phyloP scores from a whole-genome alignment of 1,284 basidiomycete genomes.

The Hemileia vastatrix region DNA sequence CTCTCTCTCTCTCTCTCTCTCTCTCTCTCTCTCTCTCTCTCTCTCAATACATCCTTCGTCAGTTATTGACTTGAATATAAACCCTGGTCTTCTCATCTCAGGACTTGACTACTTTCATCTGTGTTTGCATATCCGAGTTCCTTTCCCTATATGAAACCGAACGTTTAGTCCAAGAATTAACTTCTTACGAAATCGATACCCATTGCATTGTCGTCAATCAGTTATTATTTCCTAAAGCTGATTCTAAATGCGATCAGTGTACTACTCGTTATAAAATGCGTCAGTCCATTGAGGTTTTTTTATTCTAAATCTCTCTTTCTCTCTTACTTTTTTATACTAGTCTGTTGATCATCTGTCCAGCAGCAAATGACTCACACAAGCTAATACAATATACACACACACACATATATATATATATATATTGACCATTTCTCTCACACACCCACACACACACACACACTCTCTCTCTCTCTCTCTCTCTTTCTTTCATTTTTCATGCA shows the following conservation, averaged over 20 bases:
- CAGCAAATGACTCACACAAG: background rate
- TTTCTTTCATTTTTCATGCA: background rate
- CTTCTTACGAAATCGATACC: constrained; percentile 93
- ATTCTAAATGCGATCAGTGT: constrained; percentile 90
- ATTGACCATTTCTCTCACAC: no score
- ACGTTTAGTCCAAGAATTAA: constrained; percentile 89
- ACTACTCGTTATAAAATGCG: constrained; percentile 86
- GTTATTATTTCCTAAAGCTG: constrained; percentile 82
- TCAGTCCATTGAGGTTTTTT: background rate
- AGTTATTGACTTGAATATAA: background rate
- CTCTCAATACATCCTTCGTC: background rate
- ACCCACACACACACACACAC: background rate
- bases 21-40: background rate
- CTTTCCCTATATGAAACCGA: constrained; percentile 97
- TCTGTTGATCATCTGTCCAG: background rate
- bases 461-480: background rate
- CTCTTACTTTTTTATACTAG: background rate
- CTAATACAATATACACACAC: background rate
- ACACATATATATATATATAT: no score
- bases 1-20: background rate
- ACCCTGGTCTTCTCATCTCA: background rate
- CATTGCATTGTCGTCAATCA: constrained; percentile 99
- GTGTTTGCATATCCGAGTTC: constrained; percentile 98
- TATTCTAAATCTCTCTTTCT: background rate
- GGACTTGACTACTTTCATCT: constrained; percentile 57